Base-by-base conservation (phyloP, 306 rosid genomes). In the Quercus glauca region DNA sequence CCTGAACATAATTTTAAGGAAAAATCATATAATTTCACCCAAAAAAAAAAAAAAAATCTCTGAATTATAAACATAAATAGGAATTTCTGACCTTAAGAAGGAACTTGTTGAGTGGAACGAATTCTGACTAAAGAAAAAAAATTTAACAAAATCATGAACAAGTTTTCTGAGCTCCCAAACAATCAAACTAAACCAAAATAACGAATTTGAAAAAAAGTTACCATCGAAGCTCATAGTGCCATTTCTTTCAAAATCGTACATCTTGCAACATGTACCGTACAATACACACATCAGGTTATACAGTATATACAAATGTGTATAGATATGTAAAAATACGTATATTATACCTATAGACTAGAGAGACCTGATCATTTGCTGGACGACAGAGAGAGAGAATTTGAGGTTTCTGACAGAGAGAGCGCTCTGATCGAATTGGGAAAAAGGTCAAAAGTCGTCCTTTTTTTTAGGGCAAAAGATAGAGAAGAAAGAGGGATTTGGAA, bases 211-310 rank as follows among this genome's bases (percentile, higher is more conserved):
- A 20, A 25, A 33, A 17, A 2, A 43, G 72, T 70, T 58, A 88
- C 97, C 97, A 81, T 88, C 82, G 71, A 92, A 94, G 83, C 90
- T 90, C 98, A 94, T 94, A 6, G 92, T 89, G 73, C 98, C 98
- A 64, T 94, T 94, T 75, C 92, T 85, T 58, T 92, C 97, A 77
- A 94, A 94, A 84, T 94, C 97, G 72, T 92, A 90, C 96, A 92
- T 90, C 88, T 94, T 91, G 53, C 15, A 68, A 18, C 53, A 49
- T 19, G 33, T 21, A 31, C 1, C 23, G 13, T 12, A 74, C 35
- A 31, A 31, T 29, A 31, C 33, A 31, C 23, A 37, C 49, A 51
- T 23, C 37, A n/a, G 29, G 21, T 43, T 41, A 41, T 60, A 12
- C 1, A 25, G 45, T 12, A 13, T 2, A 60, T 25, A 5, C 1